phyloP scores from a whole-genome alignment of 2,329 filamentous ascomycete genomes.

The Epichloe uncinata region DNA sequence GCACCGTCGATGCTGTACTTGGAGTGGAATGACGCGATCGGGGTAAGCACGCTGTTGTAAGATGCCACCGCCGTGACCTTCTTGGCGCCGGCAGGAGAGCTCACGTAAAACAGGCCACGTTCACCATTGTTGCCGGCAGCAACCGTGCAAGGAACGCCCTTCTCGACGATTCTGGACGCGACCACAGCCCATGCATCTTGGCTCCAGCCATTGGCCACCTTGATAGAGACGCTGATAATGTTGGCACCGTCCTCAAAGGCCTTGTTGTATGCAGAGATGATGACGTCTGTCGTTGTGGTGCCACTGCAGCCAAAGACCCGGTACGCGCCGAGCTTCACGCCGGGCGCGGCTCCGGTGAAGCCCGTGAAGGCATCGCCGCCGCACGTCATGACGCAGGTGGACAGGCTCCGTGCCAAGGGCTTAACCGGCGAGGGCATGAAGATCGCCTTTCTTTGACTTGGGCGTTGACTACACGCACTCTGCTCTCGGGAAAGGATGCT shows the following conservation, averaged over 20 bases:
- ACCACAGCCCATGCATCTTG: slow-evolving; percentile 22
- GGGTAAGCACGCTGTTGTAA: slow-evolving; percentile 25
- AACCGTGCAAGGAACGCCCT: slow-evolving; percentile 26
- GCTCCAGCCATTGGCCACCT: slow-evolving; percentile 13
- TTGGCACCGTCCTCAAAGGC: slow-evolving; percentile 27
- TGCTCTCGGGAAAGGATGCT: slow-evolving; percentile 37
- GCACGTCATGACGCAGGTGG: slow-evolving; percentile 43
- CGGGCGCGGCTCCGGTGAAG: slow-evolving; percentile 26
- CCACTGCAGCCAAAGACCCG: slow-evolving; percentile 23
- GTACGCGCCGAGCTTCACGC: slow-evolving; percentile 25
- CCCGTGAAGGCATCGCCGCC: too few relatives aligned
- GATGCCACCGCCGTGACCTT: slow-evolving; percentile 31
- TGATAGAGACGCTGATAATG: slow-evolving; percentile 24
- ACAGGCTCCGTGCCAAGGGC: slow-evolving; percentile 36
- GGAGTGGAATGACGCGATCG: slow-evolving; percentile 23
- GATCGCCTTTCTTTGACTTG: slow-evolving; percentile 38
- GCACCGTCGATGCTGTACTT: slow-evolving; percentile 20
- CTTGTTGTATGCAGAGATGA: slow-evolving; percentile 25
- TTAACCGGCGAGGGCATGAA: slow-evolving; percentile 38
- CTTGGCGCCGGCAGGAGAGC: slow-evolving; percentile 25
- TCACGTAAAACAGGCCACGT: slow-evolving; percentile 26
- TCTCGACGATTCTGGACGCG: slow-evolving; percentile 26
- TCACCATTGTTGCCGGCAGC: slow-evolving; percentile 32
- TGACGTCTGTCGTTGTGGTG: slow-evolving; percentile 19
- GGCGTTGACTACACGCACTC: slow-evolving; percentile 50